Conservation (phyloP, 352 stramenopile genomes). For the Pythium dissotocum region DNA sequence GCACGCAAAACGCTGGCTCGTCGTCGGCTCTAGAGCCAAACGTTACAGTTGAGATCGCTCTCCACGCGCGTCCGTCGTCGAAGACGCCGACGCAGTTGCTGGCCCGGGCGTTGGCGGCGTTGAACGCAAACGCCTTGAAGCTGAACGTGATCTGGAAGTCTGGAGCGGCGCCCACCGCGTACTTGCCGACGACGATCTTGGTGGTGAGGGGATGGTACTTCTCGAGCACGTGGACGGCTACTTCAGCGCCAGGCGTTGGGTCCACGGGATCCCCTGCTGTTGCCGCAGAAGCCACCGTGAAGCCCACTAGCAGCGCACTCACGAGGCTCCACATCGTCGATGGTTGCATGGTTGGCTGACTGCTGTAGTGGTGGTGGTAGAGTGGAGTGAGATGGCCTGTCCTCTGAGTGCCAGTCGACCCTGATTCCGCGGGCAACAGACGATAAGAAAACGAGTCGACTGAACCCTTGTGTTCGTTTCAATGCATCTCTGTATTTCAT, state of each 20-base stretch:
- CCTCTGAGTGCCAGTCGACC: background rate
- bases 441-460: background rate
- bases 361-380: too few species aligned
- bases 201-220: background rate
- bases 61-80: background rate
- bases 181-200: background rate
- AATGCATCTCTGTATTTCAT: background rate
- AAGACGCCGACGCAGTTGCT: background rate
- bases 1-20: background rate
- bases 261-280: background rate
- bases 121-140: constrained; percentile 4
- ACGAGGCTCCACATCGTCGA: background rate
- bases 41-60: background rate
- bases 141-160: background rate
- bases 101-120: background rate
- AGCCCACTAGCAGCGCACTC: background rate
- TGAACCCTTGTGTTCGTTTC: background rate
- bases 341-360: background rate
- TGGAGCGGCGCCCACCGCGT: background rate
- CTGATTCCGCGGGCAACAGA: too few species aligned
- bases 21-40: background rate
- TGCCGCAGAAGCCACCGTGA: background rate
- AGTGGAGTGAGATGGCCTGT: background rate
- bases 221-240: background rate
- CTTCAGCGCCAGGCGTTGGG: background rate